Base-by-base conservation (phyloP, 805 yeast species). In the Candida peoriensis region DNA sequence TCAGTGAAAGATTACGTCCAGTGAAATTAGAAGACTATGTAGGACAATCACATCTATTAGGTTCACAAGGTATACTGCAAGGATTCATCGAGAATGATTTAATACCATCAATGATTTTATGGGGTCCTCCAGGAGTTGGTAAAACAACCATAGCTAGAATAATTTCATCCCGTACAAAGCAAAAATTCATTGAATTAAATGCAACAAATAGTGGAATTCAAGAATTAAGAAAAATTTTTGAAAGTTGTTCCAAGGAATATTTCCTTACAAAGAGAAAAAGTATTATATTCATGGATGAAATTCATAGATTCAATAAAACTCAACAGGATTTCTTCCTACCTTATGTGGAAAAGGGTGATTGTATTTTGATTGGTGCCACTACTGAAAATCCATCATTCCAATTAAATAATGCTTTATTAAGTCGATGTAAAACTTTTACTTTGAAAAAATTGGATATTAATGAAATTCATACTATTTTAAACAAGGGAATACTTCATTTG, bases 41-140 rank as follows among this genome's bases (percentile, higher is more conserved):
- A 17, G 99, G 99, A 0, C 99, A 93, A 58, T 63, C 66, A 11
- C 95, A 89, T 58, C 59, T 93, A 3, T 64, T 90, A 5, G 81
- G 84, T 0, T 58, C 62, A 2, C 47, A 67, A 7, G 95, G 96
- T 1, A 64, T 79, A 3, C 60, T 90, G 3, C 61, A 76, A 19
- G 78, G 78, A 29, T 83, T 83, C 41, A 66, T 89, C 2, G 67
- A 70, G 24, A 60, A 71, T 14, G 58, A 81, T n/a, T 64, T 68
- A 30, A 64, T 84, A 7, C 97, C 97, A 1, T 87, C 96, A 0
- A 70, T 93, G 76, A 76, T 93, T 2, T 61, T 93, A 5, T 83
- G 93, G 84, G 99, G 99, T 0, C 95, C 95, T 1, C 95, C 97
- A 2, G 98, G 98, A 0, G 89, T 87, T 3, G 90, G 68, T 0